Evolutionary conservation across 2,329 filamentous ascomycete species (phyloP).

Genomic region (Saccharata proteae): DNA sequence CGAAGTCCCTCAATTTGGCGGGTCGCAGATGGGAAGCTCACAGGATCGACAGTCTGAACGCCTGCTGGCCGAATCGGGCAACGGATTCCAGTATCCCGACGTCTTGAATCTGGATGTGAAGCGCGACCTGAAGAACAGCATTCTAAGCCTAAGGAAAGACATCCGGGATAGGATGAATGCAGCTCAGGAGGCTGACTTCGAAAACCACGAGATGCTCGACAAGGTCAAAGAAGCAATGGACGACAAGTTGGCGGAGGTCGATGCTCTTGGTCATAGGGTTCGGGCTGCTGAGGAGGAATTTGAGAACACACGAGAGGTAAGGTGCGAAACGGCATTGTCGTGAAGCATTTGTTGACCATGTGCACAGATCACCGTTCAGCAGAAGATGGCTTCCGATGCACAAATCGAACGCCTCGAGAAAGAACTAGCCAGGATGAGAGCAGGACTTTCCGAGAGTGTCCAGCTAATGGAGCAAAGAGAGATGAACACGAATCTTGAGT

Average conservation of each 20-base stretch:
- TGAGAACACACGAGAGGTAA: slow-evolving; percentile 88
- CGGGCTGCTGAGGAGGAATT: slow-evolving; percentile 86
- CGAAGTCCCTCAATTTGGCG: slow-evolving; percentile 59
- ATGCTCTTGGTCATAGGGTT: slow-evolving; percentile 78
- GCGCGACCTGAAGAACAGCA: slow-evolving; percentile 66
- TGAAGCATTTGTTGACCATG: slow-evolving; percentile 12
- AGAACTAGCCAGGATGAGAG: slow-evolving; percentile 86
- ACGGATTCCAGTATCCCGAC: slow-evolving; percentile 81
- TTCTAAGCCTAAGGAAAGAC: slow-evolving; percentile 71
- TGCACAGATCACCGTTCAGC: slow-evolving; percentile 65
- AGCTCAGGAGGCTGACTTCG: slow-evolving; percentile 82
- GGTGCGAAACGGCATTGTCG: too few relatives aligned
- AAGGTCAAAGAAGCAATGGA: slow-evolving; percentile 95
- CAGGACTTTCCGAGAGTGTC: slow-evolving; percentile 70
- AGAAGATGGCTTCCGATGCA: slow-evolving; percentile 78
- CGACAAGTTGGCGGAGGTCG: slow-evolving; percentile 86
- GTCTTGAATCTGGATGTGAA: slow-evolving; percentile 82
- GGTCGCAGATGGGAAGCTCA: slow-evolving; percentile 35
- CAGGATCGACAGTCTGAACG: slow-evolving; percentile 54
- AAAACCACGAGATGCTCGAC: slow-evolving; percentile 79
- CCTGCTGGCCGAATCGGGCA: slow-evolving; percentile 67
- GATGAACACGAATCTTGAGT: slow-evolving; percentile 96
- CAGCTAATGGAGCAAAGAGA: slow-evolving; percentile 89
- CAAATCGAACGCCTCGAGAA: slow-evolving; percentile 99
- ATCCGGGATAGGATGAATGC: slow-evolving; percentile 78